Base-by-base conservation (phyloP, 257 asterid genomes). In the Plectranthus barbatus region DNA sequence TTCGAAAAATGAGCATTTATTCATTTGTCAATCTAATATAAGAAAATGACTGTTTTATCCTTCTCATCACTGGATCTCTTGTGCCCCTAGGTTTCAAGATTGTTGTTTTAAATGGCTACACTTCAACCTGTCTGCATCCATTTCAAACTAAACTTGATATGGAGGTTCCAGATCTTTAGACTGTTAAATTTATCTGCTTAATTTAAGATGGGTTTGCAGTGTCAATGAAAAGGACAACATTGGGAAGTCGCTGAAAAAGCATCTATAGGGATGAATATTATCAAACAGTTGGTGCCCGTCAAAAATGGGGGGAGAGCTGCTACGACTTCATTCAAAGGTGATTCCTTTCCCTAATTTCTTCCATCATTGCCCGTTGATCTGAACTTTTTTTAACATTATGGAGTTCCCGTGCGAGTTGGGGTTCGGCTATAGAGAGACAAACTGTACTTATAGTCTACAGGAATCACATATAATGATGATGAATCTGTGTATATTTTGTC, bases 211-310 rank as follows among this genome's bases (percentile, higher is more conserved):
- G 63, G 36, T 6, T 70, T 41, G 64, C 68, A 24, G 46, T 49
- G 47, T 19, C 57, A 47, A 66, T 52, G 24, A 46, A 21, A 29
- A 60, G 44, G 8, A n/a, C 60, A 40, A 31, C 36, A 20, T 18
- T 61, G 52, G 67, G 62, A 36, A 55, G 40, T 58, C 39, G 72
- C 60, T 74, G 72, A 60, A 58, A 24, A 31, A 24, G 56, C 64
- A 42, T 62, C 55, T 44, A n/a, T 65, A 66, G 72, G 60, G 69
- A 89, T 89, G 97, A 83, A 84, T 77, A 24, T 86, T 37, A 63
- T 83, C 80, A 89, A 75, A 72, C 84, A 74, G 45, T 57, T 84
- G 56, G 72, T 54, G 77, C 79, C 74, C 75, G 21, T 61, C 65
- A 78, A 62, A 12, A 9, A 50, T 65, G 78, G 76, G 62, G 63